Conservation (phyloP, 805 yeast species). For the Candida sonorensis region DNA sequence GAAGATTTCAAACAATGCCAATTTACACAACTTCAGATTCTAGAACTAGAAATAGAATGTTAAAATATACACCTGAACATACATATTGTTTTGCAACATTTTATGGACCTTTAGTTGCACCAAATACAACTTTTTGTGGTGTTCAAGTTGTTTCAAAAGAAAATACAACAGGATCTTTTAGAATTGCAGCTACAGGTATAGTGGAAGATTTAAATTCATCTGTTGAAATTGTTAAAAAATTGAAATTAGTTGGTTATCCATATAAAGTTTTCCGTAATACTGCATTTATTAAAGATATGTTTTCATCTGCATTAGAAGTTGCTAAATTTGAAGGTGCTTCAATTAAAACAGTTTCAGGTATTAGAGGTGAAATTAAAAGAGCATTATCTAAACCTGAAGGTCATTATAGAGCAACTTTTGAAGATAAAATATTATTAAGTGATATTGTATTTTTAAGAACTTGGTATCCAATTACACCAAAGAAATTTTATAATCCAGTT, state of each 20-base stretch:
- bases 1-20: conserved; percentile 96
- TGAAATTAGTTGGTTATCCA: conserved; percentile 93
- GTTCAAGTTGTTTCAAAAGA: conserved; percentile 80
- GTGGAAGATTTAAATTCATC: conserved; percentile 88
- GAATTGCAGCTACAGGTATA: conserved; percentile 96
- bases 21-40: conserved; percentile 95
- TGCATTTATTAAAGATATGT: conserved; percentile 97
- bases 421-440: conserved; percentile 86
- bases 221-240: conserved; percentile 89
- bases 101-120: conserved; percentile 95
- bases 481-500: conserved; percentile 92
- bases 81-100: conserved; percentile 93
- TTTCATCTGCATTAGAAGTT: conserved; percentile 83
- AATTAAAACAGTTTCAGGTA: conserved; percentile 93
- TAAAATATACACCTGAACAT: conserved; percentile 97
- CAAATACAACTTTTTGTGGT: conserved; percentile 96
- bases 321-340: conserved; percentile 98
- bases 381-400: conserved; percentile 95
- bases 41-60: conserved; percentile 94
- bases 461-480: conserved; percentile 92
- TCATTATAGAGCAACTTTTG: conserved; percentile 91
- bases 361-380: conserved; percentile 94
- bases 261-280: conserved; percentile 91
- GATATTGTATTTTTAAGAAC: conserved; percentile 88
- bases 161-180: conserved; percentile 81